Conservation (phyloP, 306 rosid genomes). For the Amphicarpaea edgeworthii region DNA sequence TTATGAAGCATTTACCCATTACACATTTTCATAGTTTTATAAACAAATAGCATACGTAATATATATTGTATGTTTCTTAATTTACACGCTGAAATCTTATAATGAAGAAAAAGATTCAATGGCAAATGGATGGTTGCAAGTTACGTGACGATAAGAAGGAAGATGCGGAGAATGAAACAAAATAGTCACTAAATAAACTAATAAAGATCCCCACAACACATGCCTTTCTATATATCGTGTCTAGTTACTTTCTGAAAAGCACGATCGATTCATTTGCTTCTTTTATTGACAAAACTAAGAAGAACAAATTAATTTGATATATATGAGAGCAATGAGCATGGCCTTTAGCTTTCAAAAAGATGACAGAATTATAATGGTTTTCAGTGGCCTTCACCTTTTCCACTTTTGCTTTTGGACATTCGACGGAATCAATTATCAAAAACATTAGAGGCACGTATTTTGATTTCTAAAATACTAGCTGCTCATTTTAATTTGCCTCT, state of each 20-base stretch:
- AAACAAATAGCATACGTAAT: background rate
- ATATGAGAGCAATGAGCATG: background rate
- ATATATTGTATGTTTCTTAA: background rate
- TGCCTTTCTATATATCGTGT: constrained; percentile 34
- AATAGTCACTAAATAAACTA: no score
- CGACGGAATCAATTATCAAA: constrained; percentile 42
- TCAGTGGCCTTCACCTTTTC: constrained; percentile 37
- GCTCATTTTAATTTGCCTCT: background rate
- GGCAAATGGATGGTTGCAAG: background rate
- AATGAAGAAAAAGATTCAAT: background rate
- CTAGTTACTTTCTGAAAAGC: constrained; percentile 36
- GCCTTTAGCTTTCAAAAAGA: constrained; percentile 55
- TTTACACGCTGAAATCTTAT: background rate
- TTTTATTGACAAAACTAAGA: background rate
- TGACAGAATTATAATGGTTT: constrained; percentile 27
- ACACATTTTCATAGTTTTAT: background rate
- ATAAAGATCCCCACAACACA: constrained; percentile 12
- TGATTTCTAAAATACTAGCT: background rate
- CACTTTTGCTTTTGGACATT: constrained; percentile 52
- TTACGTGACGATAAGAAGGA: background rate
- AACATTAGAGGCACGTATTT: constrained; percentile 15
- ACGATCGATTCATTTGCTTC: constrained; percentile 2
- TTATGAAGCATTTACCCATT: no score
- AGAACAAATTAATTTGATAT: background rate
- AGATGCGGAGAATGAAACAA: background rate